phyloP scores from a whole-genome alignment of 345 rosid genomes.

The Theobroma cacao region DNA sequence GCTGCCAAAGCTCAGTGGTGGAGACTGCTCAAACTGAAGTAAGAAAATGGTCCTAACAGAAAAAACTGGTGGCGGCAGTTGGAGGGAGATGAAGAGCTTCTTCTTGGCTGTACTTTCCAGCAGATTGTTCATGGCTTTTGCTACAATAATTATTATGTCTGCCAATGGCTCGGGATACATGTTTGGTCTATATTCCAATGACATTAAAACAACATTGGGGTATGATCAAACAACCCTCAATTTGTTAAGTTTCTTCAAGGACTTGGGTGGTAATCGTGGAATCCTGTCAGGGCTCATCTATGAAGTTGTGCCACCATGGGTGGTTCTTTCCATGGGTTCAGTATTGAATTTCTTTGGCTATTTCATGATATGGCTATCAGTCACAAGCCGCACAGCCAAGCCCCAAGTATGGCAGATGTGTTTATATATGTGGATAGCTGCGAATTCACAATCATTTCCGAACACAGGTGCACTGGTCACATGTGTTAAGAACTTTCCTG shows the following conservation, averaged over 20 bases:
- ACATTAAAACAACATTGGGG: conserved; percentile 36
- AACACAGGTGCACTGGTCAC: conserved; percentile 54
- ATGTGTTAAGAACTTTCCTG: conserved; percentile 60
- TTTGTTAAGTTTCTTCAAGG: conserved; percentile 47
- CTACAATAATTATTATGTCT: conserved; percentile 38
- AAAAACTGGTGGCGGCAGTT: not conserved
- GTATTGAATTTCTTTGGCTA: conserved; percentile 43
- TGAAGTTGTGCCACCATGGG: conserved; percentile 51
- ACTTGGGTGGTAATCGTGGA: conserved; percentile 54
- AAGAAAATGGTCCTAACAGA: not conserved
- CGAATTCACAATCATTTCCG: conserved; percentile 54
- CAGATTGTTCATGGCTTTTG: conserved; percentile 52
- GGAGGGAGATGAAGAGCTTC: conserved; percentile 30
- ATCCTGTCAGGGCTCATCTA: conserved; percentile 43
- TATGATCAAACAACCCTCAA: conserved; percentile 55
- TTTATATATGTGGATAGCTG: conserved; percentile 45
- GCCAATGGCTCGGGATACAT: conserved; percentile 51
- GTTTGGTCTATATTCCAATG: conserved; percentile 50
- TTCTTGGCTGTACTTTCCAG: conserved; percentile 31
- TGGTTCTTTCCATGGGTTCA: conserved; percentile 40
- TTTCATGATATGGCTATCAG: conserved; percentile 47
- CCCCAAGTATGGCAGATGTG: conserved; percentile 58
- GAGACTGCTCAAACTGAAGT: not conserved
- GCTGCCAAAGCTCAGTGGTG: not conserved
- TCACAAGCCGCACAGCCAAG: conserved; percentile 30